phyloP scores from a whole-genome alignment of 139 green algal genomes.

The Eudorina sp. region DNA sequence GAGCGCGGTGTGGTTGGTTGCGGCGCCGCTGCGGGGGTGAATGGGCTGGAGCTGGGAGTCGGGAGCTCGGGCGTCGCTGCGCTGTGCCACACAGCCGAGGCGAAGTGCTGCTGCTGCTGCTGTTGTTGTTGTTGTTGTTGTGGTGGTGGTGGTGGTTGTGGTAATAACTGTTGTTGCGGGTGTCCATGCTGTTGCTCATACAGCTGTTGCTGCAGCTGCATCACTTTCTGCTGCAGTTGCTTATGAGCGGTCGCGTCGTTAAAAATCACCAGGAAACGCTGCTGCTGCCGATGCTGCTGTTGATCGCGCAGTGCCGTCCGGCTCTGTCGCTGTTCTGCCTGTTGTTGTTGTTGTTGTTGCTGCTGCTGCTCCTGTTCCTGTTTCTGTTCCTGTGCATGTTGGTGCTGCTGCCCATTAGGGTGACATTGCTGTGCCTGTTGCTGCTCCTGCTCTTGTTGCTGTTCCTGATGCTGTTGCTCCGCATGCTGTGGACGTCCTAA shows the following conservation, averaged over 20 bases:
- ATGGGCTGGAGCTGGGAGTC: too few species aligned
- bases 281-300: not conserved
- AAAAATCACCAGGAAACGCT: not conserved
- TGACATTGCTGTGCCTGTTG: not conserved
- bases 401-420: not conserved
- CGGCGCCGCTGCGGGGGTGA: too few species aligned
- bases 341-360: not conserved
- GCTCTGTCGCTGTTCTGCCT: not conserved
- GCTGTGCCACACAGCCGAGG: too few species aligned
- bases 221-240: not conserved
- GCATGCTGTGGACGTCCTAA: not conserved
- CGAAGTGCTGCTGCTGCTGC: not conserved
- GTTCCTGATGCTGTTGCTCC: not conserved
- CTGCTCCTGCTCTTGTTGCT: conserved; percentile 5
- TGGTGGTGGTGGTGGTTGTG: not conserved
- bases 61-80: too few species aligned
- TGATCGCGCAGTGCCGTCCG: not conserved
- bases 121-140: not conserved
- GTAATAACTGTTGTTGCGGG: not conserved
- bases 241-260: not conserved
- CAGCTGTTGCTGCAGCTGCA: not conserved
- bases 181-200: not conserved
- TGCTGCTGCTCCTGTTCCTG: not conserved
- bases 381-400: not conserved
- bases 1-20: too few species aligned